These are phyloP conservation scores for Micractinium sp. DNA, from an alignment of 139 green algal genomes.

Conservation along the genomic window DNA sequence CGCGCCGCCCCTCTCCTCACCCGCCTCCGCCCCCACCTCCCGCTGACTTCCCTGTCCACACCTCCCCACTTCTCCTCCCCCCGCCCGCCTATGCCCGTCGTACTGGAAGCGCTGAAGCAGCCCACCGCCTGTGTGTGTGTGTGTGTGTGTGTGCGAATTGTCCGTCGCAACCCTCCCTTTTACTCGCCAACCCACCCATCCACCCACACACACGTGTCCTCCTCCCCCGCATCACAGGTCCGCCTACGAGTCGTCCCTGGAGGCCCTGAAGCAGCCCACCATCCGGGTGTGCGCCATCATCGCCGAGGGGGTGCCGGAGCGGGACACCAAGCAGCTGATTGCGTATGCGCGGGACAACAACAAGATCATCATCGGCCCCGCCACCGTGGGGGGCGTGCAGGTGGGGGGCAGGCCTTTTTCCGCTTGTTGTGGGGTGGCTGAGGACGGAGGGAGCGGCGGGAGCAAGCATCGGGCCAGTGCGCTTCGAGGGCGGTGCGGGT, in stretches of 20 bases:
- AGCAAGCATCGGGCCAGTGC: background rate
- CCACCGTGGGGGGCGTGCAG: conserved; percentile 92
- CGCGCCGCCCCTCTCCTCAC: too few relatives aligned
- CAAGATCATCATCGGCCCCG: conserved; percentile 94
- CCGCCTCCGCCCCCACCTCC: too few relatives aligned
- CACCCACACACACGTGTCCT: background rate
- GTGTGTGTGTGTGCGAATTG: too few relatives aligned
- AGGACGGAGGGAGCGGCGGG: background rate
- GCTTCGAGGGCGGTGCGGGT: background rate
- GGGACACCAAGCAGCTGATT: conserved; percentile 84
- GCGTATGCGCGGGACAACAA: conserved; percentile 25
- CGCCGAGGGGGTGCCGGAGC: conserved; percentile 93
- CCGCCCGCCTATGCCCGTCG: too few relatives aligned
- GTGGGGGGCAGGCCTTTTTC: conserved; percentile 35
- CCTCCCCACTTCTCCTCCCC: too few relatives aligned
- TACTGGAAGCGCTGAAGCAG: too few relatives aligned
- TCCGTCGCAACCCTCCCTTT: too few relatives aligned
- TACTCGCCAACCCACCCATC: background rate
- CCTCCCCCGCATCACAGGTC: conserved; percentile 42
- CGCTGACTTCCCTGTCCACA: too few relatives aligned
- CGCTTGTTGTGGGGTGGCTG: background rate
- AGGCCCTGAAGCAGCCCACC: conserved; percentile 87
- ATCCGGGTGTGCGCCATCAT: conserved; percentile 92
- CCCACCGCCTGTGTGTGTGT: too few relatives aligned
- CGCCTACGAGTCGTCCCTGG: conserved; percentile 87